A percentile compares a stretch with the other conserved stretches of the same genome.
phyloP scores from a whole-genome alignment of 2,329 filamentous ascomycete genomes.

The Penicillium sp. region DNA sequence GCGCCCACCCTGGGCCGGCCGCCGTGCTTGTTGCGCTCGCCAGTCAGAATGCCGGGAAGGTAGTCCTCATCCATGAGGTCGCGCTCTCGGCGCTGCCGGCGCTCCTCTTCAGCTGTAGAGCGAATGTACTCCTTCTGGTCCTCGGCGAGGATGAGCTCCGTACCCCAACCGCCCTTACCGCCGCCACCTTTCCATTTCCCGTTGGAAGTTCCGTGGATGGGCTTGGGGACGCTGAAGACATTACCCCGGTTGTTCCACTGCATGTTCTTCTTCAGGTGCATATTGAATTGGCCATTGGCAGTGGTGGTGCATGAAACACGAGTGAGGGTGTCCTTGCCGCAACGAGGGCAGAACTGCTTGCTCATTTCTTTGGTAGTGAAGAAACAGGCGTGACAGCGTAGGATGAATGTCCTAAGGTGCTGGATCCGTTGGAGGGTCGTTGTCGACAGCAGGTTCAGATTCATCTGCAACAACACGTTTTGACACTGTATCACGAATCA shows the following conservation, averaged over 20 bases:
- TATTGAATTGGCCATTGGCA: slow-evolving; percentile 69
- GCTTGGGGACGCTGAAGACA: slow-evolving; percentile 88
- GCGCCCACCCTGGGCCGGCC: slow-evolving; percentile 76
- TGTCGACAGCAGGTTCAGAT: slow-evolving; percentile 80
- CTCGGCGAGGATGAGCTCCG: slow-evolving; percentile 76
- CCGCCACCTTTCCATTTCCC: slow-evolving; percentile 66
- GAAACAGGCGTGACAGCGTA: slow-evolving; percentile 94
- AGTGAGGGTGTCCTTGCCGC: slow-evolving; percentile 80
- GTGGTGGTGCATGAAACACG: slow-evolving; percentile 83
- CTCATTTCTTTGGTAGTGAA: slow-evolving; percentile 73
- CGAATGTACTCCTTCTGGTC: slow-evolving; percentile 90
- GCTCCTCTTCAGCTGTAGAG: slow-evolving; percentile 59
- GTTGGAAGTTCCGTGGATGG: slow-evolving; percentile 72
- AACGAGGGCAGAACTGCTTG: slow-evolving; percentile 88
- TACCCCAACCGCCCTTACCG: slow-evolving; percentile 83
- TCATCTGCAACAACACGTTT: slow-evolving; percentile 91
- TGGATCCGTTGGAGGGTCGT: slow-evolving; percentile 70
- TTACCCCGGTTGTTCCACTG: slow-evolving; percentile 94
- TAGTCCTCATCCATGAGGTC: slow-evolving; percentile 96
- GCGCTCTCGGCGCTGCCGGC: slow-evolving; percentile 57
- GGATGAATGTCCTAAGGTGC: slow-evolving; percentile 79
- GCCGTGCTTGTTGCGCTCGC: slow-evolving; percentile 61
- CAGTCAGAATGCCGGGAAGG: slow-evolving; percentile 76
- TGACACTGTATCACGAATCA: slow-evolving; percentile 48
- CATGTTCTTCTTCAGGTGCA: slow-evolving; percentile 91